phyloP scores from a whole-genome alignment of 192 early-diverging fungal species.

The Coemansia asiatica region DNA sequence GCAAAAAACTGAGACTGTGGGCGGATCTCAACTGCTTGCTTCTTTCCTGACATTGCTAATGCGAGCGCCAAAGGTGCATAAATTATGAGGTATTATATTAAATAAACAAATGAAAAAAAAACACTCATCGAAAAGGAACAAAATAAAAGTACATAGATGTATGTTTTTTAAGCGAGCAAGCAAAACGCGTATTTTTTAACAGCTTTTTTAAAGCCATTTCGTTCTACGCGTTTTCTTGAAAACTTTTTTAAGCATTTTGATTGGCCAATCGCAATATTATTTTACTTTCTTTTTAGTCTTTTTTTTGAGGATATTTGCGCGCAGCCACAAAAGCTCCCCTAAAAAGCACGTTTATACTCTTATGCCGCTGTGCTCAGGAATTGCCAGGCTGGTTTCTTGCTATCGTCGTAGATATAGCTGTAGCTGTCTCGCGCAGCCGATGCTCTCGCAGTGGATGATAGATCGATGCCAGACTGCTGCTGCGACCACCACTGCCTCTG shows the following conservation, averaged over 20 bases:
- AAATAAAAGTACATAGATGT: not conserved
- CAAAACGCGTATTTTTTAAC: not conserved
- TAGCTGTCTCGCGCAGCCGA: conserved; percentile 4
- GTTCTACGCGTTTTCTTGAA: too few relatives aligned
- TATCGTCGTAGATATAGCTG: not conserved
- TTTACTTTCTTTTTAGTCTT: not conserved
- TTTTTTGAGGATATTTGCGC: not conserved
- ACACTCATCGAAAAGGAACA: conserved; percentile 1
- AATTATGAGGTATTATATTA: not conserved
- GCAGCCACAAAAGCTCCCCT: not conserved
- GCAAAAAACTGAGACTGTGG: conserved; percentile 54
- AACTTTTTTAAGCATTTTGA: not conserved
- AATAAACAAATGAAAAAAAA: conserved; percentile 4
- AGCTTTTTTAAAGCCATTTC: not conserved
- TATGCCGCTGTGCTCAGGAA: not conserved
- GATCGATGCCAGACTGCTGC: not conserved
- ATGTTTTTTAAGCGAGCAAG: not conserved
- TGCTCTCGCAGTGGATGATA: not conserved
- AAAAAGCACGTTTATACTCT: too few relatives aligned
- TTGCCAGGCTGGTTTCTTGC: not conserved
- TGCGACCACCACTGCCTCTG: not conserved
- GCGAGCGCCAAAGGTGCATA: not conserved
- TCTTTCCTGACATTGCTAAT: conserved; percentile 42
- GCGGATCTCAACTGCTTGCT: conserved; percentile 26
- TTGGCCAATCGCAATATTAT: not conserved